Base-by-base conservation (phyloP, 306 rosid genomes). In the Vigna reflexopilosa region DNA sequence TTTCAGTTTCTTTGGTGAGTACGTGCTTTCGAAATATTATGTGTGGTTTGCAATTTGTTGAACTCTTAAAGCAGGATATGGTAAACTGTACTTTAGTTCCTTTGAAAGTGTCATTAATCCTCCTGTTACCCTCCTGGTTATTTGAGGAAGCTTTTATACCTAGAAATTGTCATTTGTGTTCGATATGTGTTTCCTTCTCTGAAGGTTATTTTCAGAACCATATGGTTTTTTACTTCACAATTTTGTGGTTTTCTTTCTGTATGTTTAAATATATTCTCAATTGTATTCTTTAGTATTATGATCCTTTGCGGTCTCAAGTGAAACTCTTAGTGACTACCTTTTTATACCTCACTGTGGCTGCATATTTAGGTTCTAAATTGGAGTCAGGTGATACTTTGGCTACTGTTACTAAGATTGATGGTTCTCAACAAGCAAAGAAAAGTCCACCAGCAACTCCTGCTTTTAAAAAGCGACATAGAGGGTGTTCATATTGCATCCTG, bases 401-500 rank as follows among this genome's bases (percentile, higher is more conserved):
- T 24, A 70, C 74, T 40, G 34, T 17, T 72, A 77, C 85, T 72
- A 85, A 80, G 81, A 81, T 59, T 44, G 84, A 78, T 42, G 86
- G 85, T 4, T 83, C 78, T 80, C 83, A 82, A 80, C 88, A 81
- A 74, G 78, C 54, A 36, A 92, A 83, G 85, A 94, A 89, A 83
- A 87, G 81, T 69, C 93, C 88, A 15, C 85, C 90, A 45, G 79
- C 93, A 68, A 85, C 93, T 58, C 91, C 96, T 32, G 77, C 91
- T 45, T 89, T 78, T 81, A 95, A 93, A 88, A 95, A 93, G 83
- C 90, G 98, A 75, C 99, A 95, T 70, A 89, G 88, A 83, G 98
- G 99, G 61, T 95, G 98, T 82, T 92, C 99, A 26, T 90, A 70
- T 82, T 95, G 99, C 83, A 89, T 95, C 86, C 78, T 95, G 84